Conservation (phyloP, 1,139 yeast species). For the Yamadazyma atlantica region DNA sequence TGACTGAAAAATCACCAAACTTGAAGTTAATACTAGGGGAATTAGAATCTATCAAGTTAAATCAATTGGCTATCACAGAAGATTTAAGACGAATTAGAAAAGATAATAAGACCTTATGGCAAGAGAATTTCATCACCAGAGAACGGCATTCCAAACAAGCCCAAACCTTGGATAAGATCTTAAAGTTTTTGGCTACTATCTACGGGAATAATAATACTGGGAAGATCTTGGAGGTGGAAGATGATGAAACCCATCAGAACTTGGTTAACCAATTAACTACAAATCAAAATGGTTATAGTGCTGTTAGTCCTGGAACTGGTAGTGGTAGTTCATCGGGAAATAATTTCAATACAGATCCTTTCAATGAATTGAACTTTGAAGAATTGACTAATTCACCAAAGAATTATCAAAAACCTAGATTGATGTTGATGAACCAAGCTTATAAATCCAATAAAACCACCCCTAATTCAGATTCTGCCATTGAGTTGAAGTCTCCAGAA, state of each 20-base stretch:
- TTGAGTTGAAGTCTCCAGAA: neutral
- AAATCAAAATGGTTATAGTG: slow-evolving; percentile 2
- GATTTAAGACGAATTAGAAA: slow-evolving; percentile 79
- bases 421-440: slow-evolving; percentile 46
- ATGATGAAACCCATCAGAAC: slow-evolving; percentile 9
- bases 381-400: slow-evolving; percentile 17
- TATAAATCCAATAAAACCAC: slow-evolving; percentile 23
- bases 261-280: slow-evolving; percentile 3
- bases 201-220: slow-evolving; percentile 68
- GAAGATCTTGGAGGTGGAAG: slow-evolving; percentile 43
- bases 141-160: slow-evolving; percentile 86
- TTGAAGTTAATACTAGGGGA: slow-evolving; percentile 63
- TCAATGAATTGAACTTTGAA: slow-evolving; percentile 13
- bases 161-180: slow-evolving; percentile 82
- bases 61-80: slow-evolving; percentile 78
- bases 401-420: slow-evolving; percentile 31
- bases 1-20: slow-evolving; percentile 38
- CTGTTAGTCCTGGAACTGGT: neutral
- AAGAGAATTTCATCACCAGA: slow-evolving; percentile 77
- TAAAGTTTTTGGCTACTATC: slow-evolving; percentile 81
- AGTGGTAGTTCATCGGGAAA: neutral
- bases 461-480: slow-evolving; percentile 6
- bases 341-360: slow-evolving; percentile 7
- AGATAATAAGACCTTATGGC: slow-evolving; percentile 91
- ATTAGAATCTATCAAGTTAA: slow-evolving; percentile 70